A percentile compares a stretch with the other conserved stretches of the same genome.
phyloP scores from a whole-genome alignment of 139 green algal species.

The Chlamydomonas urium region DNA sequence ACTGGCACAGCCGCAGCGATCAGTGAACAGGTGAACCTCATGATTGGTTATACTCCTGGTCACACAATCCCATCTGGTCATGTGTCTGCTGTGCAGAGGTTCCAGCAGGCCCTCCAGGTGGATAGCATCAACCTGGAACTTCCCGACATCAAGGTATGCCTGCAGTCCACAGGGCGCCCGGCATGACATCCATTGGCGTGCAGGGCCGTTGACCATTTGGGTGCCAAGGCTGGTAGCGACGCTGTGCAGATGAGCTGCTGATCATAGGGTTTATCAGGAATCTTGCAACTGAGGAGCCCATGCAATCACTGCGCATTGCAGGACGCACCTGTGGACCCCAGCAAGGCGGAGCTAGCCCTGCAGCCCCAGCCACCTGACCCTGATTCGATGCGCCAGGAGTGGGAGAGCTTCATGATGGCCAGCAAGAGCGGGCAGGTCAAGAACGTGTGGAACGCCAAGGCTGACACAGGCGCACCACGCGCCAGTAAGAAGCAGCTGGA shows the following conservation, averaged over 20 bases:
- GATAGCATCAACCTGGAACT: not conserved
- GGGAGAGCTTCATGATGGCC: not conserved
- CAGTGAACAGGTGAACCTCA: not conserved
- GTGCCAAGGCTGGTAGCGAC: too few species aligned
- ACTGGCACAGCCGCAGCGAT: not conserved
- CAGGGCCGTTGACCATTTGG: too few species aligned
- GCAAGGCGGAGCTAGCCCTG: too few species aligned
- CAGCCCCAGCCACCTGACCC: not conserved
- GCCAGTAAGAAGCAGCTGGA: constrained; percentile 4
- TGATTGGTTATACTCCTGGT: not conserved
- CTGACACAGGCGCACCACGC: not conserved
- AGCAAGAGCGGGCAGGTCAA: not conserved
- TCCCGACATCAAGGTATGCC: too few species aligned
- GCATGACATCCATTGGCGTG: too few species aligned
- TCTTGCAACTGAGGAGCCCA: too few species aligned
- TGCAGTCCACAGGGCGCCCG: too few species aligned
- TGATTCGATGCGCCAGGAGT: not conserved
- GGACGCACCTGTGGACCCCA: too few species aligned
- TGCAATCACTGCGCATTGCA: too few species aligned
- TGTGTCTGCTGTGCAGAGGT: not conserved
- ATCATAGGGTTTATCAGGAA: too few species aligned
- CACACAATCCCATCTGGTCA: not conserved
- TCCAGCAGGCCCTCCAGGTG: not conserved
- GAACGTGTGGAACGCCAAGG: constrained; percentile 12
- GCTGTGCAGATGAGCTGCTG: too few species aligned